Evolutionary conservation across 1,139 yeast species (phyloP).

Genomic region (Candida sojae): DNA sequence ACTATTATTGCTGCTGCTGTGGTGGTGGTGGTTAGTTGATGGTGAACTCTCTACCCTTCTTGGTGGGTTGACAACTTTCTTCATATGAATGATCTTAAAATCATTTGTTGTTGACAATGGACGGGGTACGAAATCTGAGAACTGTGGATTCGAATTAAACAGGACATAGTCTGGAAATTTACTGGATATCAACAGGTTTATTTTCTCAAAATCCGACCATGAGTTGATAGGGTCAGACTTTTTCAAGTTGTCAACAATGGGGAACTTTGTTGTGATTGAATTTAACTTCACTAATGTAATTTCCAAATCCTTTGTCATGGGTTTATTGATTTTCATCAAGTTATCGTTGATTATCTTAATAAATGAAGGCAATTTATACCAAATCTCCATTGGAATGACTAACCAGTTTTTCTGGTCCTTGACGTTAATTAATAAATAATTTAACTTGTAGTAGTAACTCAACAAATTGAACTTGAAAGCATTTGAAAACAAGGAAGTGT

Average conservation of each 20-base stretch:
- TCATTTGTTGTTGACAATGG: slow-evolving; percentile 13
- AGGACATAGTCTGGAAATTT: slow-evolving; percentile 13
- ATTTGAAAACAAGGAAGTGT: slow-evolving; percentile 11
- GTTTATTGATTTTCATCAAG: slow-evolving; percentile 7
- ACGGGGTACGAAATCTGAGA: slow-evolving; percentile 11
- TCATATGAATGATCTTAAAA: slow-evolving; percentile 6
- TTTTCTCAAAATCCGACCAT: slow-evolving; percentile 13
- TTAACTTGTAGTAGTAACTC: slow-evolving; percentile 13
- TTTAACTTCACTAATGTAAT: slow-evolving; percentile 14
- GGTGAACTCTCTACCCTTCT: slow-evolving; percentile 1
- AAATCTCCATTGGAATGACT: slow-evolving; percentile 14
- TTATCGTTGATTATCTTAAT: slow-evolving; percentile 14
- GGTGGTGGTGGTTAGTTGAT: neutral
- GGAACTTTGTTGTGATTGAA: slow-evolving; percentile 12
- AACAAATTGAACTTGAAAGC: slow-evolving; percentile 13
- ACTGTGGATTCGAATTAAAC: slow-evolving; percentile 2
- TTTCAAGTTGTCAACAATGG: slow-evolving; percentile 13
- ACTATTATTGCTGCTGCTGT: neutral
- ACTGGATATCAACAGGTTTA: slow-evolving; percentile 9
- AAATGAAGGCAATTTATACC: slow-evolving; percentile 14
- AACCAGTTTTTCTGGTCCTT: slow-evolving; percentile 9
- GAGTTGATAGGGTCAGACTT: slow-evolving; percentile 3
- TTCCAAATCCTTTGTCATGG: slow-evolving; percentile 13
- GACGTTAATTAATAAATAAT: slow-evolving; percentile 9
- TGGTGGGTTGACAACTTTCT: slow-evolving; percentile 2